Percentiles rank a stretch among this genome's conserved stretches.
Evolutionary conservation across 2,329 filamentous ascomycete genomes (phyloP).

Genomic region (Xylaria sp.): DNA sequence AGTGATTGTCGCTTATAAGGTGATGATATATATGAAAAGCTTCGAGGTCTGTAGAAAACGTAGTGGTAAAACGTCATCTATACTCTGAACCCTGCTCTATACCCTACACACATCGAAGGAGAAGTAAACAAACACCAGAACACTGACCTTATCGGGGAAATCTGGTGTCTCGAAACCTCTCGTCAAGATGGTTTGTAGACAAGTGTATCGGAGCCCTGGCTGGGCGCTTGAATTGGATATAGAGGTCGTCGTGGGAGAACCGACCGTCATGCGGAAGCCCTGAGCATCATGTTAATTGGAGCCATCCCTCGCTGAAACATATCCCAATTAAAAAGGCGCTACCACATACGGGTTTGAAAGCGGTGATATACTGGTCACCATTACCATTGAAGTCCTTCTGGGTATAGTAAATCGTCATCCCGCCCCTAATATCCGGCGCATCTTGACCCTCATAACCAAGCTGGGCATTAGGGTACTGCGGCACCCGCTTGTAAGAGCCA

Average conservation of each 20-base stretch:
- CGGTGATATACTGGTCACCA: slow-evolving; percentile 54
- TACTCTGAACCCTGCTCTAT: neutral
- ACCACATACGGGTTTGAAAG: slow-evolving; percentile 55
- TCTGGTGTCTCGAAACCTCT: slow-evolving; percentile 54
- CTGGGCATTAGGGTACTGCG: slow-evolving; percentile 43
- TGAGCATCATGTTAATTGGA: slow-evolving; percentile 28
- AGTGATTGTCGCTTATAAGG: neutral
- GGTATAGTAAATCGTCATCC: slow-evolving; percentile 51
- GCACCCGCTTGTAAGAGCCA: slow-evolving; percentile 49
- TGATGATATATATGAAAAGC: neutral
- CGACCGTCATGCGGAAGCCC: slow-evolving; percentile 60
- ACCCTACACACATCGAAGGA: neutral
- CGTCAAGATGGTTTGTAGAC: slow-evolving; percentile 54
- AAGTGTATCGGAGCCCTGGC: slow-evolving; percentile 49
- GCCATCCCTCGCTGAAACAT: neutral
- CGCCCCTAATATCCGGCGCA: slow-evolving; percentile 46
- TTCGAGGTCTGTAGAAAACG: neutral
- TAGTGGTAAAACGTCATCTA: no score
- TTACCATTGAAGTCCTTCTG: slow-evolving; percentile 47
- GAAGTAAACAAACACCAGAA: neutral
- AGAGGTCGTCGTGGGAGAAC: slow-evolving; percentile 47
- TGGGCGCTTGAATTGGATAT: slow-evolving; percentile 50
- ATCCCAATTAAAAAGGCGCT: no score
- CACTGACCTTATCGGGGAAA: slow-evolving; percentile 48
- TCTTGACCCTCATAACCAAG: slow-evolving; percentile 38